Evolutionary conservation across 345 rosid genomes (phyloP).

Genomic region (Brassica cretica): DNA sequence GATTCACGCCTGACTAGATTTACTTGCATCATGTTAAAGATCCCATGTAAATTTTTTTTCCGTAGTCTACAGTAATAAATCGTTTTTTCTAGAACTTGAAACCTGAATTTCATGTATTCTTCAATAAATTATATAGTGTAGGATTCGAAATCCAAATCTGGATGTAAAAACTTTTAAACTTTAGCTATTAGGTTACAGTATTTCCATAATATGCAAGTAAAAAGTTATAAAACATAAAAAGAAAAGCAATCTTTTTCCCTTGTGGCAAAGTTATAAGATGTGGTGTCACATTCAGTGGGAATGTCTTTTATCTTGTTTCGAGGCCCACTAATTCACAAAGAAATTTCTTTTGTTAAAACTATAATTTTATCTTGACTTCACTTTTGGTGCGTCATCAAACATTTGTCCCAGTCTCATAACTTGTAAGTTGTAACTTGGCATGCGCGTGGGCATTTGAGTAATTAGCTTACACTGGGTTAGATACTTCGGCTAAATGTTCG

Average conservation of each 20-base stretch:
- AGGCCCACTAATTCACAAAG: constrained; percentile 1
- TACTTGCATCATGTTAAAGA: too few relatives aligned
- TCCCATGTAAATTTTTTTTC: too few relatives aligned
- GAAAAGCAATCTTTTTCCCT: constrained; percentile 31
- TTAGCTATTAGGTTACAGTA: too few relatives aligned
- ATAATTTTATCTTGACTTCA: constrained; percentile 15
- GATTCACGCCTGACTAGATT: too few relatives aligned
- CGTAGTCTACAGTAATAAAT: too few relatives aligned
- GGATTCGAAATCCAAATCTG: too few relatives aligned
- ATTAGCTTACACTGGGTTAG: too few relatives aligned
- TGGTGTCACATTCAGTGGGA: constrained; percentile 36
- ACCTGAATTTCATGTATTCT: too few relatives aligned
- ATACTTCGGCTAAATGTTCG: background rate
- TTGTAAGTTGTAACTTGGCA: background rate
- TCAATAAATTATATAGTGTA: too few relatives aligned
- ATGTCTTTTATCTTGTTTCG: constrained; percentile 34
- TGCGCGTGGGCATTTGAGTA: background rate
- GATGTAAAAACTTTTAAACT: too few relatives aligned
- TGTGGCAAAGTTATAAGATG: constrained; percentile 35
- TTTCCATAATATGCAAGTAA: background rate
- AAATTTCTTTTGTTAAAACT: background rate
- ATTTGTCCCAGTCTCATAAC: constrained; percentile 14
- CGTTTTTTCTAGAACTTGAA: too few relatives aligned
- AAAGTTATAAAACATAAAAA: background rate
- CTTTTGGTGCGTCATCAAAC: constrained; percentile 20